Base-by-base conservation (phyloP, 805 yeast genomes). In the Alloascoidea hylecoeti region DNA sequence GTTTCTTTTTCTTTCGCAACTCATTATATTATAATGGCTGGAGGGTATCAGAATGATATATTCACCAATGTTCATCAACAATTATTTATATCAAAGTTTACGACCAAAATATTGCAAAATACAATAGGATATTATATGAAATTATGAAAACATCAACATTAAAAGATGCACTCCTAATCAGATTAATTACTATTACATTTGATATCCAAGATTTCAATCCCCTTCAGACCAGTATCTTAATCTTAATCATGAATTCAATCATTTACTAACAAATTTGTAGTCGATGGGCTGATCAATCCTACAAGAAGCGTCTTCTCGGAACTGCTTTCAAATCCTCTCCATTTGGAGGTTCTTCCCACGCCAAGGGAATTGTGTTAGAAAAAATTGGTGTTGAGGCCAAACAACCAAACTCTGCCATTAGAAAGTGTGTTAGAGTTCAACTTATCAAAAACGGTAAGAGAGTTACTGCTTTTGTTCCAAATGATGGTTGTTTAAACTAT, bases 341-440 rank as follows among this genome's bases (percentile, higher is more conserved):
- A 70, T 92, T 92, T 65, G 97, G 97, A 70, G 98, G 97, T 67
- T 88, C 99, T 62, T 92, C 98, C 58, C 99, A 92, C 83, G 99
- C 99, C 63, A 89, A 89, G 77, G 99, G 99, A 67, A 92, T 92
- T 61, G 99, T 92, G 52, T 83, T 92, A 66, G 99, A 92, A 78
- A 92, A 92, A 73, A 80, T 89, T 60, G 99, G 99, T 77, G 80
- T 92, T 69, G 97, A 92, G 78, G 94, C 99, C 68, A 92, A 92
- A 75, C 99, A 92, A 78, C 99, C 99, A 72, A 92, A 92, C 94
- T 92, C 98, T 60, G 99, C 98, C 73, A 89, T 92, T 66, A 92
- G 98, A 83, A 92, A 92, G 81, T 94, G 98, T 83, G 99, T 92
- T 69, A 86, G 97, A 82, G 99, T 92, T 50, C 97, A 92, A 77